Base-by-base conservation (phyloP, 2,329 filamentous ascomycete genomes). In the Fusarium clavum region DNA sequence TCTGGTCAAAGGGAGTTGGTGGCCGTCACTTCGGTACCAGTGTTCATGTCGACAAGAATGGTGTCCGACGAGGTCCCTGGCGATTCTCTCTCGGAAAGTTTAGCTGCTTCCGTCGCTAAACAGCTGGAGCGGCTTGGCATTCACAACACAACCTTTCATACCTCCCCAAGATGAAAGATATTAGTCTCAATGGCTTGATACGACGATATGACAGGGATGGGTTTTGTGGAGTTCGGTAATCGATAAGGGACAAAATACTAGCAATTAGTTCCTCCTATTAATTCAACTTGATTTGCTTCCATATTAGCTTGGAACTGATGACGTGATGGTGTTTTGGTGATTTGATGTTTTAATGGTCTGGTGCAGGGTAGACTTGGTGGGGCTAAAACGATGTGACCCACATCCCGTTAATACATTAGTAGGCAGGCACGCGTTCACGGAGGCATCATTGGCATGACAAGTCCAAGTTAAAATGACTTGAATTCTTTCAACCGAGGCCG, bases 11-110 rank as follows among this genome's bases (percentile, higher is more conserved):
- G 71, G 75, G 77, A 52, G 56, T 87, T 67, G 85, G 85, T 67
- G 81, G 81, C 55, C 81, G 81, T 34, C 84, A 84, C 71, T 82
- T 86, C 68, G 85, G 85, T 67, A 86, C 85, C 34, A 85, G 78
- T 73, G 77, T 87, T 56, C 78, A 80, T 34, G 83, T 82, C 22
- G 80, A 83, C 73, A 80, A 79, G 13, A 77, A 84, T 67, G 85
- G 85, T 47, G 77, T 86, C 10, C 83, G 80, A 52, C 81, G 83
- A 13, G 85, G 85, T 4, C 83, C 84, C 5, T 87, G 84, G 83
- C 79, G 85, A 45, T 83, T 87, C 74, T 83, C 82, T 52, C 77
- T 85, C 44, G 83, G 84, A 64, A 81, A 78, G 46, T 86, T 85
- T 75, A 84, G 81, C 79, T 87, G 85, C 78, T 87, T 87, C 80